Conservation (phyloP, 2,329 filamentous ascomycete species). For the Xylariomycetidae sp. region DNA sequence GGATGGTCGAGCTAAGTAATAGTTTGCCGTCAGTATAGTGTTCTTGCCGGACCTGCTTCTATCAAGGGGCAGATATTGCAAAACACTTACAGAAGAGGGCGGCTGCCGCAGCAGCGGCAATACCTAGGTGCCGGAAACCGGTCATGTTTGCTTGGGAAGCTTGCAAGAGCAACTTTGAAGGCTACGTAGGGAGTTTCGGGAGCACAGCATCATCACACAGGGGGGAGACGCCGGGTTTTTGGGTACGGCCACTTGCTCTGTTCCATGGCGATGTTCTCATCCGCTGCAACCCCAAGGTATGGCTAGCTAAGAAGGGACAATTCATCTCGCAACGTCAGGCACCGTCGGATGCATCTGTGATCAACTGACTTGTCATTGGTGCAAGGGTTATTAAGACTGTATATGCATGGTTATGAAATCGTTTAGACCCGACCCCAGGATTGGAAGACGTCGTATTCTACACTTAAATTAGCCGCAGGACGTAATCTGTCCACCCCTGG, state of each 20-base stretch:
- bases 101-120: conserved; percentile 9
- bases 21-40: no score
- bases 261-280: not conserved
- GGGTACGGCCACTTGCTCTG: not conserved
- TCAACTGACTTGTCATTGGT: no score
- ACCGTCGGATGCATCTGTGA: not conserved
- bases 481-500: conserved; percentile 2
- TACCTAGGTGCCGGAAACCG: conserved; percentile 9
- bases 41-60: not conserved
- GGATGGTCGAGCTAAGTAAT: conserved; percentile 15
- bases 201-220: not conserved
- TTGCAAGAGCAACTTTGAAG: not conserved
- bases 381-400: no score
- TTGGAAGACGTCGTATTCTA: conserved; percentile 4
- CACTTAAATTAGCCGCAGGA: conserved; percentile 14
- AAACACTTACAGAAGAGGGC: conserved; percentile 12
- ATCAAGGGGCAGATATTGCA: not conserved
- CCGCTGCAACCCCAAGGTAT: not conserved
- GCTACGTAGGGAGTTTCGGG: not conserved
- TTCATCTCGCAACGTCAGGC: no score
- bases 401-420: not conserved
- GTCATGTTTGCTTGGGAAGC: conserved; percentile 8
- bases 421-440: not conserved
- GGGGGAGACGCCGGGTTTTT: not conserved
- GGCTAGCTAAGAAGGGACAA: not conserved